Base-by-base conservation (phyloP, 495 filamentous ascomycete genomes). In the Pyronema domesticum region DNA sequence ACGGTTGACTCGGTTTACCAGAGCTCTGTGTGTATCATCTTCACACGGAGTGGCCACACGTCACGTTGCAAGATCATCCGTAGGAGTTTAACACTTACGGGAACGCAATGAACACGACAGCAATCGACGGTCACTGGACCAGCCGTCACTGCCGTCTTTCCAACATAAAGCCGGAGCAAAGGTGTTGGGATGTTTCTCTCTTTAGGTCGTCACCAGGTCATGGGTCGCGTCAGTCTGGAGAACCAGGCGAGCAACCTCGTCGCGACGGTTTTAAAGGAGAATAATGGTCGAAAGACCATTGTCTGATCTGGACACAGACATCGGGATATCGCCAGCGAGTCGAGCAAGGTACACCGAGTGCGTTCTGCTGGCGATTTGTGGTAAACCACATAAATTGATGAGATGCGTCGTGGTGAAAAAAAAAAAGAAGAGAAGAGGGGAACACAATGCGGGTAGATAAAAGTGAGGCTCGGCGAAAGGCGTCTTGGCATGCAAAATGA, bases 251-350 rank as follows among this genome's bases (percentile, higher is more conserved):
- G 72, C 81, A 80, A 85, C 84, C 89, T 96, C 89, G 83, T 86
- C 83, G 86, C 80, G 80, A 95, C 87, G 89, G 89, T 96, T 96
- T 96, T 96, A 86, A 76, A 86, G 81, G 84, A 79, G 82, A 78
- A 73, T 73, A 71, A 64, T 60, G 70, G 71, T 73, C 57, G 40
- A 61, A 61, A 56, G 57, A 68, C 72, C 72, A 72, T 65, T 71
- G 74, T 74, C 49, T 63, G 65, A 69, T 89, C 85, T 89, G 72
- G 84, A 85, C 89, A 76, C 80, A 85, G 80, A 68, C 78, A 83
- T 84, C 80, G 82, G 82, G 88, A 30, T 30, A 74, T 85, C 79
- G 80, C 74, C 82, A 87, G 82, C 73, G 73, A 82, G 79, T 84
- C 69, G 75, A 63, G 48, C 34, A 51, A 51, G 34, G 33, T 37